Percentiles rank a stretch among this genome's conserved stretches.
phyloP scores from a whole-genome alignment of 2,329 filamentous ascomycete genomes.

The Calonectria fujianensis region DNA sequence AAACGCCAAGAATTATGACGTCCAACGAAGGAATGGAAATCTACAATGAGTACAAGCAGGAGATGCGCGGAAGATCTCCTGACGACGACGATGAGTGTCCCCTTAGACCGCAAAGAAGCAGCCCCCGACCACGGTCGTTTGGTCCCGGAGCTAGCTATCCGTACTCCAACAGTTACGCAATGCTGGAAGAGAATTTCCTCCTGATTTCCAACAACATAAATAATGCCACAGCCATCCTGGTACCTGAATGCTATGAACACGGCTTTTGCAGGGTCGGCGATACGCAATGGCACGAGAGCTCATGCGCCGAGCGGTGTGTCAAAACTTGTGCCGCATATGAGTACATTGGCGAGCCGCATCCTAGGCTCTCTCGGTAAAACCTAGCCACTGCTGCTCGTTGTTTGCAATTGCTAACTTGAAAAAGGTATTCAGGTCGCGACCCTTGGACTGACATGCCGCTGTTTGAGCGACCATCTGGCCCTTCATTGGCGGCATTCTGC shows the following conservation, averaged over 20 bases:
- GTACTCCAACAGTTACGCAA: background rate
- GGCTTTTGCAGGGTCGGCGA: conserved; percentile 18
- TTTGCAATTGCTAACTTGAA: conserved; percentile 2
- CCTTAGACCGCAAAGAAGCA: background rate
- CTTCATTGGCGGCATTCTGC: conserved; percentile 1
- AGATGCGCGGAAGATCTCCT: background rate
- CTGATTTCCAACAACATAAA: conserved; percentile 10
- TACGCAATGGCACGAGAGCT: conserved; percentile 13
- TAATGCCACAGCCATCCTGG: conserved; percentile 2
- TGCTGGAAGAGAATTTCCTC: conserved; percentile 6
- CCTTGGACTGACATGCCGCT: conserved; percentile 28
- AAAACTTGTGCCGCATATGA: conserved; percentile 27
- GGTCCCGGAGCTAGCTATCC: conserved; percentile 12
- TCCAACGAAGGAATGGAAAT: background rate
- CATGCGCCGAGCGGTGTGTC: conserved; percentile 19
- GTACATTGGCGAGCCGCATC: conserved; percentile 16
- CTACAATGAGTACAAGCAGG: conserved; percentile 17
- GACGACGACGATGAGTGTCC: background rate
- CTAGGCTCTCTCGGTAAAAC: conserved; percentile 15
- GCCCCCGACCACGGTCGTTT: conserved; percentile 20
- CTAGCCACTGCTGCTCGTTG: too few relatives aligned
- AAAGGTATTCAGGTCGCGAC: conserved; percentile 21
- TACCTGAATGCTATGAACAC: conserved; percentile 4
- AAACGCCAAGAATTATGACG: background rate
- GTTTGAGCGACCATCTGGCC: conserved; percentile 16